Evolutionary conservation across 2,329 filamentous ascomycete species (phyloP), one percentile per base, ranked within the genome.

Genomic region (Cladosporium halotolerans): DNA sequence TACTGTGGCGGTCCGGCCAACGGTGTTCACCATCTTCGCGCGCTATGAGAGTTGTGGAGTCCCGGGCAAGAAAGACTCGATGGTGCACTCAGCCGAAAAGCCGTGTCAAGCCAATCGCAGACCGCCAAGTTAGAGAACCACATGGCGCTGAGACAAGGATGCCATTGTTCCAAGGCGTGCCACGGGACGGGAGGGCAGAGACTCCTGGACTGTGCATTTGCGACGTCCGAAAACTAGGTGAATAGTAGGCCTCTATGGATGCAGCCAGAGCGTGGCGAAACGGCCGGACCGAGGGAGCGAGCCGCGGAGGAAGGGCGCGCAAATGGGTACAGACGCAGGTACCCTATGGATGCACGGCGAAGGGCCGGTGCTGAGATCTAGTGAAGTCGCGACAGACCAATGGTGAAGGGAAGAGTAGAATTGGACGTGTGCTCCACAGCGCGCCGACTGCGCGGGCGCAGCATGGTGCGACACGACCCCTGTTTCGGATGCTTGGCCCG

Each of bases 401-500:
- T 51, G 16, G n/a, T 38, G 8, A 36, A 44, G 16, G n/a, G 48
- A 9, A n/a, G 13, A 14, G 7, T 40, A 36, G 40, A 16, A 44
- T 28, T 51, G 16, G 23, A 32, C 32, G 16, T 28, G 36, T 41
- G 34, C 19, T 36, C 36, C 19, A 16, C 19, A 28, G 48, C 38
- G 40, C 41, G 40, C 45, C 18, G 39, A 40, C 36, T 14, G 36
- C 36, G n/a, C 36, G 36, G 36, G 16, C 8, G 19, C 28, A 51
- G 39, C 10, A 41, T 43, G 40, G 48, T 51, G 48, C 40, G 40
- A 51, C 48, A 51, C 36, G 19, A n/a, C n/a, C 40, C 48, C 48
- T 51, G 48, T 51, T 51, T 44, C 48, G 42, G 40, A 50, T 19
- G 47, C 48, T 51, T 51, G 48, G 48, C 48, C 48, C 40, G 28